Base-by-base conservation (phyloP, 129 eudicot species). In the Tagetes patula region DNA sequence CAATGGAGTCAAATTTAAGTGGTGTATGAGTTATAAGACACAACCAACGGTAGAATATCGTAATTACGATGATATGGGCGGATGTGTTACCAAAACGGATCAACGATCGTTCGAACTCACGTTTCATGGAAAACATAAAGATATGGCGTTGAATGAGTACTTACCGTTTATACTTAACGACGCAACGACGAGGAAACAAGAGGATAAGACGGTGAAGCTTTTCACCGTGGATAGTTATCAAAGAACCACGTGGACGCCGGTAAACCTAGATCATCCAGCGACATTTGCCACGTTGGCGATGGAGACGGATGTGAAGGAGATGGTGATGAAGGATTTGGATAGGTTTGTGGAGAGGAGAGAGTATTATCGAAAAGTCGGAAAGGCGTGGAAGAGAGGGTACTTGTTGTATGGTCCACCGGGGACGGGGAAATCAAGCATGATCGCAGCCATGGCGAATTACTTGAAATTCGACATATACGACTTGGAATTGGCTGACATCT, bases 371-470 rank as follows among this genome's bases (percentile, higher is more conserved):
- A 85, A 52, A 31, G 85, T 87, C 0, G 90, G 96, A 10, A 89
- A 89, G 79, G 96, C 96, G 1, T 89, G 96, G 96, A 89, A 89
- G 67, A 79, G 96, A 75, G 93, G 93, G 70, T 89, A 87, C 27
- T 58, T 89, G 79, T 71, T 89, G 96, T 84, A 88, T 48, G 96
- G 96, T 4, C 96, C 91, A 3, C 96, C 96, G 0, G 96, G 96
- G 31, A 88, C 88, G 0, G 92, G 96, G 30, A 86, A 86, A 52
- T 87, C 96, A 2, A 89, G 92, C 67, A 62, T 89, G 78, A 87
- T 89, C 3, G 93, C 96, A 0, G 88, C 93, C 4, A 87, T 89
- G 66, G 93, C 90, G 4, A 89, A 89, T 81, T 78, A 84, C 54
- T 59, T 89, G 81, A 88, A 82, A 0, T 88, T 88, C 48, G 91